phyloP scores from a whole-genome alignment of 176 grass and related monocot species.

The Hyparrhenia diplandra region DNA sequence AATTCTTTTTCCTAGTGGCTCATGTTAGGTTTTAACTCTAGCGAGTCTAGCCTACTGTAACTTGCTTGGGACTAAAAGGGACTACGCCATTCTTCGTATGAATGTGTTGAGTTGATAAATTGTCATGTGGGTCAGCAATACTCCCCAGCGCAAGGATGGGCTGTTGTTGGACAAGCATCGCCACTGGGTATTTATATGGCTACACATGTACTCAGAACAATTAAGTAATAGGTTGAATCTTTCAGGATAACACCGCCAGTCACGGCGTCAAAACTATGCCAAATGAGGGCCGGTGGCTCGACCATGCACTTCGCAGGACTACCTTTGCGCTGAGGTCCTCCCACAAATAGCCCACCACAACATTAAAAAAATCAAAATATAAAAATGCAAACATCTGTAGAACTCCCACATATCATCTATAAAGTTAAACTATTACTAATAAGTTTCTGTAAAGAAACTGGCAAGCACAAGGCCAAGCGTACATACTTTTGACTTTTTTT shows the following conservation, averaged over 20 bases:
- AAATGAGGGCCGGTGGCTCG: background rate
- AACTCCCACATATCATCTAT: background rate
- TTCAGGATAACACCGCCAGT: background rate
- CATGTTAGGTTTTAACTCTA: background rate
- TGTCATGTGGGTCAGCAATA: background rate
- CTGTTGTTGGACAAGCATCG: background rate
- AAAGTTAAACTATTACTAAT: background rate
- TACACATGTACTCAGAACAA: background rate
- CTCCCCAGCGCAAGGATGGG: background rate
- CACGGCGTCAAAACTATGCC: background rate
- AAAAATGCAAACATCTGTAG: background rate
- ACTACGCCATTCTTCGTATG: background rate
- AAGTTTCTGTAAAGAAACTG: background rate
- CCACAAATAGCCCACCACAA: background rate
- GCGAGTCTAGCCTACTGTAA: background rate
- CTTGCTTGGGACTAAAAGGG: background rate
- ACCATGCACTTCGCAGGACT: background rate
- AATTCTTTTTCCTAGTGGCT: background rate
- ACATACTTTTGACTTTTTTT: constrained; percentile 39
- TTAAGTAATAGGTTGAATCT: background rate
- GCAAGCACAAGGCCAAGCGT: background rate
- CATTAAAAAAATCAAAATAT: background rate
- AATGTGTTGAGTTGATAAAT: no score
- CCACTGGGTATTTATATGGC: background rate
- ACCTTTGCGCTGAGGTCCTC: background rate